Evolutionary conservation across 2,329 filamentous ascomycete genomes (phyloP), one percentile per base, ranked within the genome.

Genomic region (Pseudogymnoascus sp.): DNA sequence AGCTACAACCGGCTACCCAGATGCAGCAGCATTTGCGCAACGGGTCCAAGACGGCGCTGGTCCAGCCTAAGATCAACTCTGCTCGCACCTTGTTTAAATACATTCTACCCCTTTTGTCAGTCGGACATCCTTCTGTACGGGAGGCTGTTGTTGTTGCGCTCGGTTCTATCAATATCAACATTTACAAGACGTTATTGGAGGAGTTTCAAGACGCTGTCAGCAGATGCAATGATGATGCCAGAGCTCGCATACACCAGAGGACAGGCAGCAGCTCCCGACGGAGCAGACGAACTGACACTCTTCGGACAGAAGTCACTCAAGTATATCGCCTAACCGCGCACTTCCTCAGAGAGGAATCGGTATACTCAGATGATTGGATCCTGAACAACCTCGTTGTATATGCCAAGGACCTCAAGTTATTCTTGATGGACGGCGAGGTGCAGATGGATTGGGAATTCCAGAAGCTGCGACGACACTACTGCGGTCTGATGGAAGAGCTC

Each of bases 381-480:
- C 78, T 99, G 53, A 89, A 86, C 66, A 97, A 96, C 67, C 83
- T 99, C 38, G 88, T 96, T 53, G 87, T 87, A 1, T 97, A 97
- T 70, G 89, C 93, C 0, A 96, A 93, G 71, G 93, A 97, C 66
- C 79, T 99, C 37, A 93, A 96, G 65, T 84, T 97, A 0, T 99
- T 97, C 73, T 79, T 99, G 10, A 97, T 95, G 80, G 95, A 99
- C 70, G 88, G 89, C 12, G 93, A 97, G 68, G 90, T 99, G 0
- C 93, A 97, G 72, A 91, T 90, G 75, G 92, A 99, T 70, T 93
- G 92, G 85, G 90, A 93, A 65, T 97, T 96, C 68, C 92, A 97
- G 70, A 93, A 90, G 69, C 79, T 99, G 34, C 85, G 95, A 46
- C 90, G 91, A 2, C 91, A 97, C 73, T 99, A 96, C 74, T 99